Evolutionary conservation across 2,329 filamentous ascomycete species (phyloP).

Genomic region (Tolypocladium capitatum): DNA sequence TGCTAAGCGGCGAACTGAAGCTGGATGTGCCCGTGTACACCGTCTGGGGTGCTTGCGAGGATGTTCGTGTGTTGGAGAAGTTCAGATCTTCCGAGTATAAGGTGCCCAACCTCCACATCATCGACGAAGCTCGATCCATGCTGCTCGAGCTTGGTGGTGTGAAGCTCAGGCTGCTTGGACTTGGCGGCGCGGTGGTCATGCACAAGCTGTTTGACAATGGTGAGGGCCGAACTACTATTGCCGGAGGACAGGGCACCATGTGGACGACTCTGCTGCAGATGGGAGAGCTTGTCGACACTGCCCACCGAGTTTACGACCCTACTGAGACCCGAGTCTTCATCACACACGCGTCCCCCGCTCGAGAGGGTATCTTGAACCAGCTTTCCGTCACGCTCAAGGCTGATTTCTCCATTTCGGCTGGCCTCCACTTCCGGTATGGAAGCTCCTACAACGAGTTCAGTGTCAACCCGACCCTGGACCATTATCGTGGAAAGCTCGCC

Average conservation of each 20-base stretch:
- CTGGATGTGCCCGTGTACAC: conserved; percentile 96
- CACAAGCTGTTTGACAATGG: conserved; percentile 99
- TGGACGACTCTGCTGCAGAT: conserved; percentile 98
- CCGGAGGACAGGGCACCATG: conserved; percentile 97
- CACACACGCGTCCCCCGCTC: conserved; percentile 90
- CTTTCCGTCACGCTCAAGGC: conserved; percentile 94
- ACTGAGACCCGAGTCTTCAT: conserved; percentile 95
- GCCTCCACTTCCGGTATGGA: conserved; percentile 94
- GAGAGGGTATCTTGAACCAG: conserved; percentile 94
- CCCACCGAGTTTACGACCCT: conserved; percentile 94
- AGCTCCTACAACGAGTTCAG: conserved; percentile 99
- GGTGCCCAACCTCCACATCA: conserved; percentile 92
- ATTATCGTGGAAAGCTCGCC: conserved; percentile 95
- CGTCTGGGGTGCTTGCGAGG: conserved; percentile 97
- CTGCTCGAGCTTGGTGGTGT: conserved; percentile 89
- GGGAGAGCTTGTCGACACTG: conserved; percentile 94
- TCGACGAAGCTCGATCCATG: conserved; percentile 94
- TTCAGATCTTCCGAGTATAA: conserved; percentile 97
- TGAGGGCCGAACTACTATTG: conserved; percentile 94
- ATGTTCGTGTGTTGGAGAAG: conserved; percentile 93
- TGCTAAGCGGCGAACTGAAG: conserved; percentile 77
- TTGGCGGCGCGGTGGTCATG: conserved; percentile 96
- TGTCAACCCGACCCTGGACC: conserved; percentile 93
- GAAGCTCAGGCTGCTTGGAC: conserved; percentile 82
- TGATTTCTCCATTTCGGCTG: conserved; percentile 94